Percentiles rank a stretch among this genome's conserved stretches.
phyloP scores from a whole-genome alignment of 2,329 filamentous ascomycete genomes.

The Acephala macrosclerotiorum region DNA sequence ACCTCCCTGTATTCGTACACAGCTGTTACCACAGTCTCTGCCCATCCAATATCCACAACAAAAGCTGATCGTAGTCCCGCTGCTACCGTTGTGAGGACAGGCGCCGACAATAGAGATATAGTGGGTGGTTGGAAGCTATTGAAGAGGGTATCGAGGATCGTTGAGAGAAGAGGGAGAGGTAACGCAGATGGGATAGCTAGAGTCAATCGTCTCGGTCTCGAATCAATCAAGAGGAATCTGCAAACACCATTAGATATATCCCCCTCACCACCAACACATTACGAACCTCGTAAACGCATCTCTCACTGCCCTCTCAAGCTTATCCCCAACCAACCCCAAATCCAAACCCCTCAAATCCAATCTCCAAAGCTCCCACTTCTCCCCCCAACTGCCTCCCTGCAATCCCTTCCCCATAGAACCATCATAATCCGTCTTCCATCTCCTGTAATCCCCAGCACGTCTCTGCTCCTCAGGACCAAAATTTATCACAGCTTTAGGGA shows the following conservation, averaged over 20 bases:
- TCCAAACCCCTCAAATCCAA: slow-evolving; percentile 77
- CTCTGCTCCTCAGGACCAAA: slow-evolving; percentile 80
- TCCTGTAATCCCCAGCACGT: slow-evolving; percentile 81
- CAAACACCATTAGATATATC: slow-evolving; percentile 19
- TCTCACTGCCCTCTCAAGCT: slow-evolving; percentile 81
- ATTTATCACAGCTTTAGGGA: slow-evolving; percentile 73
- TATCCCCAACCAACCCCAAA: slow-evolving; percentile 82
- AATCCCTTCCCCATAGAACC: slow-evolving; percentile 56
- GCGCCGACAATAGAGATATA: slow-evolving; percentile 80
- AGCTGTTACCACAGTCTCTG: slow-evolving; percentile 84
- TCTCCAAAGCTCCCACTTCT: slow-evolving; percentile 78
- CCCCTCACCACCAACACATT: slow-evolving; percentile 40
- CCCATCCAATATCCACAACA: slow-evolving; percentile 91
- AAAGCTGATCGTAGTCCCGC: slow-evolving; percentile 87
- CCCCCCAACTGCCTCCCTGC: slow-evolving; percentile 63
- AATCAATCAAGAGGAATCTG: slow-evolving; percentile 73
- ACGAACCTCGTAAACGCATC: slow-evolving; percentile 83
- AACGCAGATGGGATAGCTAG: slow-evolving; percentile 80
- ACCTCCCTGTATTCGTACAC: slow-evolving; percentile 93
- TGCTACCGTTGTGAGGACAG: slow-evolving; percentile 76
- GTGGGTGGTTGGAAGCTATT: slow-evolving; percentile 79
- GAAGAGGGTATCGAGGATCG: slow-evolving; percentile 80
- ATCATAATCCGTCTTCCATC: slow-evolving; percentile 65
- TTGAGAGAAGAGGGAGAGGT: slow-evolving; percentile 79
- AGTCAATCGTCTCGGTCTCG: slow-evolving; percentile 76